Evolutionary conservation across 164 flowering plant genomes (phyloP), one percentile per base, ranked within the genome.

Genomic region (Tetrastigma voinierianum): DNA sequence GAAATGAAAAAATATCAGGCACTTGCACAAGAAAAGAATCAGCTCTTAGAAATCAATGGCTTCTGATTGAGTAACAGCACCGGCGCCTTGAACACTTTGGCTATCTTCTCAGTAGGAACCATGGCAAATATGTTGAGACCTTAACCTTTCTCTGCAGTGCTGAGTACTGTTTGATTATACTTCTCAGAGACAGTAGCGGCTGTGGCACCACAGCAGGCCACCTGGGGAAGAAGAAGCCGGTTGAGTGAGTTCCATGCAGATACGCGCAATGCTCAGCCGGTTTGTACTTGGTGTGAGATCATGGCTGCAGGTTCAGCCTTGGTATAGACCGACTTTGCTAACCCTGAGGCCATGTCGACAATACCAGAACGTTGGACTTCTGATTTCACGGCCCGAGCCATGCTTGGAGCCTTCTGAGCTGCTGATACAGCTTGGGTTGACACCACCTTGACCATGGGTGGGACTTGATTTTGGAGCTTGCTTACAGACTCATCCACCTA

Each of bases 91-190:
- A 81, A 81, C 3, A 81, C 70, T 72, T 66, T 65, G 0, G 81
- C 77, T n/a, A 81, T 78, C 74, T 47, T 75, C 73, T 75, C 74
- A 1, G 81, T 78, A 3, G 84, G 84, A 11, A 81, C 81, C 75
- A 57, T 1, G 84, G 84, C 56, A 81, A 54, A 57, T 65, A 81
- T 0, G 76, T 67, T 9, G 80, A 70, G 2, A 78, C 81, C 67
- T 53, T 75, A 81, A 5, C 80, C 81, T 21, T 76, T 72, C 66
- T 73, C 76, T 1, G 79, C 79, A 10, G 77, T 61, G 67, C n/a
- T 46, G 0, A 51, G 53, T 21, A 72, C 76, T 0, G 81, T 70
- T 16, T 72, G 51, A 61, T 79, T 79, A 66, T 79, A 82, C 71
- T 68, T 82, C 68, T 81, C 82, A 1, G 70, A 17, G 46, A 77